Evolutionary conservation across 2,329 filamentous ascomycete genomes (phyloP).

Genomic region (Clonostachys byssicola): DNA sequence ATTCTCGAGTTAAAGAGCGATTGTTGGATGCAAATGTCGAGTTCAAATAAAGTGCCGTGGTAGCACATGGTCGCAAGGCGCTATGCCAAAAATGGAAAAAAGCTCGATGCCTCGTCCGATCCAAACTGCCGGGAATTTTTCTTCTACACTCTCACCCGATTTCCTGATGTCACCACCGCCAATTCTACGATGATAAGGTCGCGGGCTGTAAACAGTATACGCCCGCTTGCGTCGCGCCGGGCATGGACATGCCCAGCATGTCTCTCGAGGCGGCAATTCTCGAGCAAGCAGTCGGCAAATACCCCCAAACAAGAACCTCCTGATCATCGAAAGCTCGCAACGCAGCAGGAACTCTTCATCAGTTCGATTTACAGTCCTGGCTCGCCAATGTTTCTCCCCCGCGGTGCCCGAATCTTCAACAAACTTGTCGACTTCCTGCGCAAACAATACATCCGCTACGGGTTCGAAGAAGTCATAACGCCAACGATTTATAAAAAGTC

Average conservation of each 20-base stretch:
- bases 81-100: conserved; percentile 15
- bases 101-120: conserved; percentile 7
- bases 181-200: conserved; percentile 20
- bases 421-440: conserved; percentile 78
- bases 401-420: conserved; percentile 80
- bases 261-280: not conserved
- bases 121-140: not conserved
- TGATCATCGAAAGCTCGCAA: conserved; percentile 57
- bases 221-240: conserved; percentile 7
- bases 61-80: not conserved
- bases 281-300: not conserved
- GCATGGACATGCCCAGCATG: conserved; percentile 26
- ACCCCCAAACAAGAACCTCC: conserved; percentile 20
- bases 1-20: no score
- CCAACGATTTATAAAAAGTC: conserved; percentile 89
- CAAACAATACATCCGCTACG: conserved; percentile 78
- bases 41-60: no score
- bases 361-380: conserved; percentile 78
- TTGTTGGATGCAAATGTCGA: no score
- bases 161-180: not conserved
- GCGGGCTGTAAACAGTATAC: conserved; percentile 10
- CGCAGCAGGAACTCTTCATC: conserved; percentile 73
- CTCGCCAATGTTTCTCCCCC: conserved; percentile 79
- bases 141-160: conserved; percentile 6
- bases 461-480: conserved; percentile 84